Conservation (phyloP, 306 rosid species). For the Sicyos edulis region DNA sequence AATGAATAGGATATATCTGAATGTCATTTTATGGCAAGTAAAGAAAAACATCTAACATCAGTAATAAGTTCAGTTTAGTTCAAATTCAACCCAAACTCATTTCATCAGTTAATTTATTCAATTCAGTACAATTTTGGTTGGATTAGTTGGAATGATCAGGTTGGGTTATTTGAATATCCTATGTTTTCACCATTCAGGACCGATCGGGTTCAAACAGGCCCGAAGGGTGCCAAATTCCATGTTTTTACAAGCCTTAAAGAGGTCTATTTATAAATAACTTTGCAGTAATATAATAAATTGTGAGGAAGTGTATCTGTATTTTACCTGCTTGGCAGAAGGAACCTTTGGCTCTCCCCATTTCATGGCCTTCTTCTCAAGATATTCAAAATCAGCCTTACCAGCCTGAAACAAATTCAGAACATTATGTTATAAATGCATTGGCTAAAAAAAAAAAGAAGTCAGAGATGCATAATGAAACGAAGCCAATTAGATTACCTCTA, state of each 20-base stretch:
- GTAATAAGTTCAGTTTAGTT: no score
- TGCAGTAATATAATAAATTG: no score
- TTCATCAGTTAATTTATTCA: background rate
- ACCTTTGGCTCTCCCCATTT: constrained; percentile 90
- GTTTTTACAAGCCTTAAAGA: background rate
- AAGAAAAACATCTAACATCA: no score
- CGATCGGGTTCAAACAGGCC: background rate
- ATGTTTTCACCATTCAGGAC: background rate
- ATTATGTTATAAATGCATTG: background rate
- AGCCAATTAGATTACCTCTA: constrained; percentile 49
- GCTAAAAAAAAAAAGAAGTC: background rate
- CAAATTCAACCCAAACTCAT: background rate
- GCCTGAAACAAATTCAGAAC: constrained; percentile 44
- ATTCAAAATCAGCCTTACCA: constrained; percentile 85
- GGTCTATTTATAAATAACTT: background rate
- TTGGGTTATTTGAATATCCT: background rate
- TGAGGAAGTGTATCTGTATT: background rate
- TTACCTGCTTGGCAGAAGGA: constrained; percentile 94
- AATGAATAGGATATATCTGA: no score
- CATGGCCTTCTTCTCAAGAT: constrained; percentile 72
- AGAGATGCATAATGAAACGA: constrained; percentile 12
- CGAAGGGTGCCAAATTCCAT: background rate
- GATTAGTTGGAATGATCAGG: background rate
- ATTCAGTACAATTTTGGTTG: background rate
- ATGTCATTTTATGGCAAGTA: no score